Evolutionary conservation across 352 stramenopile species (phyloP), one percentile per base, ranked within the genome.

Genomic region (Albugo candida): DNA sequence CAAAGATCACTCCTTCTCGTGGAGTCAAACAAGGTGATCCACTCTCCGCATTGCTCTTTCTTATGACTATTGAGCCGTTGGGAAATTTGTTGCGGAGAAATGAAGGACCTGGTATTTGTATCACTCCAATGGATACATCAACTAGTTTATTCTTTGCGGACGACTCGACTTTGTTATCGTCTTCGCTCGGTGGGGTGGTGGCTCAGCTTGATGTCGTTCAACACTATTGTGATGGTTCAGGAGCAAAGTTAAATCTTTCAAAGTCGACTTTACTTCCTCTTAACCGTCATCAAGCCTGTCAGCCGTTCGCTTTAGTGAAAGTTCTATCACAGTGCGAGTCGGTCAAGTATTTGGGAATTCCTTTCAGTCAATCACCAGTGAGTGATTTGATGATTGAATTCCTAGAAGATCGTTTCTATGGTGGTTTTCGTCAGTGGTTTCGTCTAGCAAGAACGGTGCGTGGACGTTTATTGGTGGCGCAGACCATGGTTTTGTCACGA

Each of bases 41-140:
- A 21, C 39, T 58, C 27, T 58, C 52, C 17, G 49, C 46, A n/a
- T 36, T 58, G 31, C 52, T 58, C 20, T 58, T 54, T 21, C 24
- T 35, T 11, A 18, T 49, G 11, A 49, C 41, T 21, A 45, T 49
- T 13, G 37, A 50, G 40, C 52, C 52, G 4, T 47, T 55, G 2
- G 44, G 42, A 10, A 36, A 41, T 3, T 46, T 55, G 41, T 34
- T 55, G 2, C 41, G 50, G 14, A 14, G 16, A n/a, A 44, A 51
- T n/a, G 36, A 42, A n/a, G 38, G 20, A 24, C 3, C 17, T 24
- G 38, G 8, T 8, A 24, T 43, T 19, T 43, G 38, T 43, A 19
- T 43, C 17, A 43, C 17, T 43, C 17, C 38, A 43, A 24, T 8
- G 17, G 17, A 43, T 24, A 43, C 38, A 19, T 10, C 20, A 8